Evolutionary conservation across 129 eudicot species (phyloP).

Genomic region (Chrysanthemum lavandulifolium): DNA sequence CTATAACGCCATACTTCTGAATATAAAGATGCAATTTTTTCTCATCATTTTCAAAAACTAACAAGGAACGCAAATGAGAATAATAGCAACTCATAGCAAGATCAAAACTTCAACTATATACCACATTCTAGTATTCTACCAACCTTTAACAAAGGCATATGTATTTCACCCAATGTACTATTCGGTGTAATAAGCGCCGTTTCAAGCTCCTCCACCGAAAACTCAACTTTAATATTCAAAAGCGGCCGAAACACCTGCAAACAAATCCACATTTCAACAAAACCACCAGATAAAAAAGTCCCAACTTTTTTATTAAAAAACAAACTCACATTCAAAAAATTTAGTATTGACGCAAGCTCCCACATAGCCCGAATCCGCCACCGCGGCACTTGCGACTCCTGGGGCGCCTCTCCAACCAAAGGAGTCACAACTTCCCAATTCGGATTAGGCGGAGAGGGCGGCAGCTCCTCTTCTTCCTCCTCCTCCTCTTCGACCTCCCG

Average conservation of each 20-base stretch:
- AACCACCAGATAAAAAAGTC: background rate
- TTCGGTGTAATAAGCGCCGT: conserved; percentile 86
- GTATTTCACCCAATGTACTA: conserved; percentile 73
- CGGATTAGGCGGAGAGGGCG: conserved; percentile 47
- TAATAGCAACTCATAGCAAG: background rate
- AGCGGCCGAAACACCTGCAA: conserved; percentile 93
- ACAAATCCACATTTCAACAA: conserved; percentile 9
- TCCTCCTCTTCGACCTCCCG: conserved; percentile 29
- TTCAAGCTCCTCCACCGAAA: conserved; percentile 90
- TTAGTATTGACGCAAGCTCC: conserved; percentile 84
- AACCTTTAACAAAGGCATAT: conserved; percentile 94
- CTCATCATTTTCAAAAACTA: background rate
- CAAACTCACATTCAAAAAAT: conserved; percentile 84
- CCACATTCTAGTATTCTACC: conserved; percentile 13
- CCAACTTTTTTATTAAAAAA: conserved; percentile 14
- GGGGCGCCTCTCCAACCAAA: conserved; percentile 57
- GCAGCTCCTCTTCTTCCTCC: conserved; percentile 43
- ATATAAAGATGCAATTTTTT: conserved; percentile 8
- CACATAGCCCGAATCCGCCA: conserved; percentile 93
- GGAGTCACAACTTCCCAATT: conserved; percentile 58
- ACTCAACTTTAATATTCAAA: conserved; percentile 81
- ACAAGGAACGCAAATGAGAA: conserved; percentile 13
- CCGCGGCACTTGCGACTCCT: conserved; percentile 71
- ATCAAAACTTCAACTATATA: background rate
- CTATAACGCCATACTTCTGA: conserved; percentile 3